Percentiles rank a stretch among this genome's conserved stretches.
These are phyloP conservation scores for Yamadazyma sp. DNA, from an alignment of 805 yeast species.

Conservation along the genomic window DNA sequence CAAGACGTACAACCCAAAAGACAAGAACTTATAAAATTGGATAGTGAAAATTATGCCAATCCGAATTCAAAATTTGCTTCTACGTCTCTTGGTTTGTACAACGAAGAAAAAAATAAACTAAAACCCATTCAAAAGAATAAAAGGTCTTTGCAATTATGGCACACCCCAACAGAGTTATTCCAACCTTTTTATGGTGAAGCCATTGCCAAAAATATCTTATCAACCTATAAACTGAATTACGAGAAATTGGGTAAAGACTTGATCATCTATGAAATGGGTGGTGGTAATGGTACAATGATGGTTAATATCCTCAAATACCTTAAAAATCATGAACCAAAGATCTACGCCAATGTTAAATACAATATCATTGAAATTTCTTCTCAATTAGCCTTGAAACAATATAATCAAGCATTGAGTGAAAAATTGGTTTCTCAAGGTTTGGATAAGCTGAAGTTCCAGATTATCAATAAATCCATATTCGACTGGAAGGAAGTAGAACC, in stretches of 20 bases:
- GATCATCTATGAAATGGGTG: slow-evolving; percentile 82
- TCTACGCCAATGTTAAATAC: slow-evolving; percentile 66
- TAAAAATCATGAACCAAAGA: slow-evolving; percentile 61
- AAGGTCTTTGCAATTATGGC: slow-evolving; percentile 71
- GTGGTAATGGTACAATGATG: slow-evolving; percentile 89
- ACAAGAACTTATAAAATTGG: slow-evolving; percentile 12
- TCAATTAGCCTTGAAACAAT: slow-evolving; percentile 59
- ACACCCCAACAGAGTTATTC: slow-evolving; percentile 84
- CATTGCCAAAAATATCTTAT: slow-evolving; percentile 73
- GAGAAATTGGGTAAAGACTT: slow-evolving; percentile 42
- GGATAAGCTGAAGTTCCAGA: slow-evolving; percentile 55
- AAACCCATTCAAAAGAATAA: slow-evolving; percentile 19
- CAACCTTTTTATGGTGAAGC: slow-evolving; percentile 85
- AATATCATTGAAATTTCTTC: slow-evolving; percentile 70
- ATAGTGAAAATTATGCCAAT: slow-evolving; percentile 11
- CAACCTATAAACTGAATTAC: slow-evolving; percentile 56
- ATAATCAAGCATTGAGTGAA: slow-evolving; percentile 29
- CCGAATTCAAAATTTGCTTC: slow-evolving; percentile 27
- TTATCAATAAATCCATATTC: slow-evolving; percentile 72
- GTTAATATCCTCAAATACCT: slow-evolving; percentile 65
- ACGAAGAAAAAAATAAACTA: slow-evolving; percentile 21
- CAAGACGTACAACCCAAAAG: slow-evolving; percentile 11
- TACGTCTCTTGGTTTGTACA: slow-evolving; percentile 16
- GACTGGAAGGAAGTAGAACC: slow-evolving; percentile 62
- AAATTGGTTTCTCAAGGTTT: slow-evolving; percentile 37